Conservation (phyloP, 768 basidiomycete species). For the Imleria badia region DNA sequence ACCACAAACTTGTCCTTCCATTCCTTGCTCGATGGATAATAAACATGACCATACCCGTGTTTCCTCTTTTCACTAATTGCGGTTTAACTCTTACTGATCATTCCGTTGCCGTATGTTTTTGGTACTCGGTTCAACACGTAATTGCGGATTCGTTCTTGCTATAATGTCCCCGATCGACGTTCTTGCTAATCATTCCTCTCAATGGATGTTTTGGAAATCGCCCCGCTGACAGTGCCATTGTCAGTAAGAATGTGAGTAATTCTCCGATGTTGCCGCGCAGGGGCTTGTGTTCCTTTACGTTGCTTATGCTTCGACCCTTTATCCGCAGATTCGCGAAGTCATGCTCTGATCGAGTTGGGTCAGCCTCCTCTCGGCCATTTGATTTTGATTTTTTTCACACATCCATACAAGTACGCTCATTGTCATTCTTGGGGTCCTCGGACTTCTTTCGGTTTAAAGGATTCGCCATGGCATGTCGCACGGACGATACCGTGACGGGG, state of each 20-base stretch:
- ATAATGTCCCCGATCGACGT: conserved; percentile 8
- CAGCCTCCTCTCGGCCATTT: not conserved
- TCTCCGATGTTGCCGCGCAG: not conserved
- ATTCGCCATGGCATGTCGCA: conserved; percentile 1
- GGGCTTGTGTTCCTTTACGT: not conserved
- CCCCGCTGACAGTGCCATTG: conserved; percentile 48
- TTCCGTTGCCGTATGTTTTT: conserved; percentile 22
- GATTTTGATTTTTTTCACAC: not conserved
- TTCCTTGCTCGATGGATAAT: conserved; percentile 19
- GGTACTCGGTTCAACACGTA: conserved; percentile 29
- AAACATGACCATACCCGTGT: conserved; percentile 12
- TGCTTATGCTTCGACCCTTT: conserved; percentile 1
- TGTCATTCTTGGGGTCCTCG: not conserved
- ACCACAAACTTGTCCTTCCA: conserved; percentile 18
- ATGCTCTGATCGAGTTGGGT: conserved; percentile 42
- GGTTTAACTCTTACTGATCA: conserved; percentile 15
- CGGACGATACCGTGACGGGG: not conserved
- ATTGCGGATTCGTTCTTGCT: conserved; percentile 25
- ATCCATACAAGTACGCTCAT: not conserved
- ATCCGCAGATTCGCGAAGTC: conserved; percentile 48
- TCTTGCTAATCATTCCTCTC: conserved; percentile 1
- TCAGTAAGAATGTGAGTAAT: conserved; percentile 67
- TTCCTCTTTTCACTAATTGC: conserved; percentile 6
- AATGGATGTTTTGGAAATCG: conserved; percentile 11
- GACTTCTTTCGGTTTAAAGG: not conserved